phyloP scores from a whole-genome alignment of 352 stramenopile species.

The Phytopythium vexans region DNA sequence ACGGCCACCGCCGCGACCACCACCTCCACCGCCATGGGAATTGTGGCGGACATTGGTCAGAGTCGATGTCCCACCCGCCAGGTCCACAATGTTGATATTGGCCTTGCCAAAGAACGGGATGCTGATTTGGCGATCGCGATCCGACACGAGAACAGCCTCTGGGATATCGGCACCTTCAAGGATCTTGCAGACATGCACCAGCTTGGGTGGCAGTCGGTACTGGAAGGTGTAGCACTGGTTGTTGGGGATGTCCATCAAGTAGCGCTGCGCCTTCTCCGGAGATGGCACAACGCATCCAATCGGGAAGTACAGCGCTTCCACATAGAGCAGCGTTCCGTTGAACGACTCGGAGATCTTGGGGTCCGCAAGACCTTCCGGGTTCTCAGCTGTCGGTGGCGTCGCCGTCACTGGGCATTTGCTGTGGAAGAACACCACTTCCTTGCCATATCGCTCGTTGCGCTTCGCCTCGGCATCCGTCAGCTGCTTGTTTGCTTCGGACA shows the following conservation, averaged over 20 bases:
- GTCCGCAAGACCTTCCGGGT: slow-evolving; percentile 37
- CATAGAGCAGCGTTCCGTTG: slow-evolving; percentile 66
- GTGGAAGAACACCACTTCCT: slow-evolving; percentile 85
- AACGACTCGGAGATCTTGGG: slow-evolving; percentile 60
- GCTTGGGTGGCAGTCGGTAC: slow-evolving; percentile 55
- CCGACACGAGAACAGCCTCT: slow-evolving; percentile 40
- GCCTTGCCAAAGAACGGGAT: slow-evolving; percentile 81
- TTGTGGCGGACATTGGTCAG: slow-evolving; percentile 64
- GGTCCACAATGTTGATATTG: slow-evolving; percentile 85
- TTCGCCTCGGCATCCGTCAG: slow-evolving; percentile 76
- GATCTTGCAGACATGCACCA: slow-evolving; percentile 50
- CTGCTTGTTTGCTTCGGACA: slow-evolving; percentile 71
- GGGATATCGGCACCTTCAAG: slow-evolving; percentile 47
- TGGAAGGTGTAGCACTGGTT: slow-evolving; percentile 87
- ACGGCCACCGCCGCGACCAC: slow-evolving; percentile 27
- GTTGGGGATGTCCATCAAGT: slow-evolving; percentile 78
- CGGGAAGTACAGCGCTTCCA: slow-evolving; percentile 71
- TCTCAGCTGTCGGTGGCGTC: slow-evolving; percentile 35
- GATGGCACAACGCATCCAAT: slow-evolving; percentile 73
- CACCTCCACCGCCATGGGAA: slow-evolving; percentile 30
- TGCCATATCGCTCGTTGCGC: slow-evolving; percentile 78
- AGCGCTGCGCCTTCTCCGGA: slow-evolving; percentile 64
- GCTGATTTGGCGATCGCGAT: slow-evolving; percentile 62
- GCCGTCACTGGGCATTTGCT: slow-evolving; percentile 50
- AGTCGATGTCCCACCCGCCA: slow-evolving; percentile 47